Conservation (phyloP, 257 asterid genomes). For the Cruciata laevipes region DNA sequence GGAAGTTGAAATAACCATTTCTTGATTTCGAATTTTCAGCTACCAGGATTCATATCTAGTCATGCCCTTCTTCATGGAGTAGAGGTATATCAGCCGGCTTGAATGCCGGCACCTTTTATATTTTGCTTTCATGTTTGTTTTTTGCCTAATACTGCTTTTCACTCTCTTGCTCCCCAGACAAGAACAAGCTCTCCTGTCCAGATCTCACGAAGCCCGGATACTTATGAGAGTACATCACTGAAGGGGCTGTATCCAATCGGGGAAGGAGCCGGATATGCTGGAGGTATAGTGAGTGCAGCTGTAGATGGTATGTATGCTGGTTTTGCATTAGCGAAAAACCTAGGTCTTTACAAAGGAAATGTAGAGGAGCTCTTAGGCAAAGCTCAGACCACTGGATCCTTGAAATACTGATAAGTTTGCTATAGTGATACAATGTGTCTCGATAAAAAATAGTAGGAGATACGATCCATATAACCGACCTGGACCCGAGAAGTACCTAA, state of each 20-base stretch:
- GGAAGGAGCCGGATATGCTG: conserved; percentile 96
- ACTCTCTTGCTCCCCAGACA: conserved; percentile 38
- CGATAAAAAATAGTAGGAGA: neutral
- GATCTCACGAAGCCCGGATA: conserved; percentile 53
- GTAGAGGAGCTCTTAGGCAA: conserved; percentile 47
- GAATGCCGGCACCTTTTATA: neutral
- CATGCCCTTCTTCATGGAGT: conserved; percentile 90
- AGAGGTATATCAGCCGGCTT: conserved; percentile 46
- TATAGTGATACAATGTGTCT: neutral
- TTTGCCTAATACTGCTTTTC: neutral
- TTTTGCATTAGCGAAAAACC: conserved; percentile 59
- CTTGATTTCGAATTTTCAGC: conserved; percentile 33
- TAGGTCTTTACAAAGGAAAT: conserved; percentile 53
- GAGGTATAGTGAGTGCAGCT: conserved; percentile 93
- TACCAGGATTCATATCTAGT: conserved; percentile 71
- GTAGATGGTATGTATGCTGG: conserved; percentile 93
- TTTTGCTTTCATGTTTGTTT: neutral
- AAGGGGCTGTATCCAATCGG: conserved; percentile 90
- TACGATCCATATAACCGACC: neutral
- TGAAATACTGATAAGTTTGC: conserved; percentile 36
- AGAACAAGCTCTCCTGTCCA: conserved; percentile 93
- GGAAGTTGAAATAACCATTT: neutral
- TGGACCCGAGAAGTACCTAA: neutral
- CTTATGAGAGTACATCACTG: conserved; percentile 69
- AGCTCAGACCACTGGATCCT: conserved; percentile 48